These are phyloP conservation scores for Fusarium odoratissimum DNA, from an alignment of 2,329 filamentous ascomycete genomes.

Conservation along the genomic window DNA sequence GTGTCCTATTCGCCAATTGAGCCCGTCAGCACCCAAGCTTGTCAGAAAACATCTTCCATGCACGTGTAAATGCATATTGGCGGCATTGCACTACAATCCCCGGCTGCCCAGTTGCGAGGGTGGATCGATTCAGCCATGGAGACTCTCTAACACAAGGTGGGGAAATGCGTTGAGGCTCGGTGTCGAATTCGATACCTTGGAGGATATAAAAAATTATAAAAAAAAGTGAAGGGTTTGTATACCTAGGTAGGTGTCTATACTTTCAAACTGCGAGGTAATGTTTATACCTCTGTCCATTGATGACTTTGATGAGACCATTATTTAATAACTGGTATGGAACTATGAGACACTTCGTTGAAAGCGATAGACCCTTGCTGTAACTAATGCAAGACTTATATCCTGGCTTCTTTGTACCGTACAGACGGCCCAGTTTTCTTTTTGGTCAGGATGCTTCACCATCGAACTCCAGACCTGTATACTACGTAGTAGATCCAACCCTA, in stretches of 20 bases:
- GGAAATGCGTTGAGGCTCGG: conserved; percentile 11
- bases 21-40: background rate
- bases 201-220: background rate
- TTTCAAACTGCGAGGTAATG: background rate
- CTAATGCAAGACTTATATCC: background rate
- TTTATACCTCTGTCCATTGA: background rate
- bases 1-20: background rate
- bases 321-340: background rate
- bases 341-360: background rate
- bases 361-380: background rate
- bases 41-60: background rate
- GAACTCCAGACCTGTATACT: background rate
- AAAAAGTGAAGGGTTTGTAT: background rate
- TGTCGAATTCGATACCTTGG: conserved; percentile 18
- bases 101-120: background rate
- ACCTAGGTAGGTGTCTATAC: background rate
- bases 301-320: background rate
- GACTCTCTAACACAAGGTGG: conserved; percentile 3
- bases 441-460: background rate
- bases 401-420: background rate
- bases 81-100: background rate
- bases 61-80: conserved; percentile 4
- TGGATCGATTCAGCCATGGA: conserved; percentile 13
- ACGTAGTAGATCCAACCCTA: background rate
- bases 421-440: background rate